phyloP scores from a whole-genome alignment of 1,284 basidiomycete species.

The Abortiporus biennis region DNA sequence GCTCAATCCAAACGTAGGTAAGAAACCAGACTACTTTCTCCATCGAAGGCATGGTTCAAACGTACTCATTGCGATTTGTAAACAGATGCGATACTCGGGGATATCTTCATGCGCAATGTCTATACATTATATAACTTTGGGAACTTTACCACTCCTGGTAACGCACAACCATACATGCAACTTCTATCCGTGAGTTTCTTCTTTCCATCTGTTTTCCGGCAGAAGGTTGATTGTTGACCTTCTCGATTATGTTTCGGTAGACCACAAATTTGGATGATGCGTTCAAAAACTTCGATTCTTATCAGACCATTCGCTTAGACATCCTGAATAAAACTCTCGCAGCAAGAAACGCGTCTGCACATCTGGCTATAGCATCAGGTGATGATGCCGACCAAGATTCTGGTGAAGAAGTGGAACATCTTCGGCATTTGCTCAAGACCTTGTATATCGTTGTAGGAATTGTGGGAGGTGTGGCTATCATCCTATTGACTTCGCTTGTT shows the following conservation, averaged over 20 bases:
- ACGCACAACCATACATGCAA: conserved; percentile 12
- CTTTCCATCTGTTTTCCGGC: background rate
- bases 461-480: background rate
- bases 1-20: too few species aligned
- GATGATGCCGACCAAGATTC: background rate
- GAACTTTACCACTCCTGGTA: conserved; percentile 7
- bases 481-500: background rate
- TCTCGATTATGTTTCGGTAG: background rate
- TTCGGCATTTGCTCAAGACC: background rate
- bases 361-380: background rate
- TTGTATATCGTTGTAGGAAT: conserved; percentile 1
- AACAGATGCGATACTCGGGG: conserved; percentile 14
- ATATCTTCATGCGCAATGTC: conserved; percentile 16
- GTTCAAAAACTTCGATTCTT: conserved; percentile 1
- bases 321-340: background rate
- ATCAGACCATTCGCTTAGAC: background rate
- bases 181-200: conserved; percentile 15
- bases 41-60: too few species aligned
- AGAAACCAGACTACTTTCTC: too few species aligned
- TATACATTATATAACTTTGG: conserved; percentile 19
- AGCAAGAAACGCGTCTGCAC: background rate
- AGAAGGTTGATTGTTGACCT: background rate
- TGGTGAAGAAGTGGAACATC: background rate
- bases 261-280: conserved; percentile 1
- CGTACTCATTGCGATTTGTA: too few species aligned